Base-by-base conservation (phyloP, 1,284 basidiomycete genomes). In the Ceratobasidium sp. region DNA sequence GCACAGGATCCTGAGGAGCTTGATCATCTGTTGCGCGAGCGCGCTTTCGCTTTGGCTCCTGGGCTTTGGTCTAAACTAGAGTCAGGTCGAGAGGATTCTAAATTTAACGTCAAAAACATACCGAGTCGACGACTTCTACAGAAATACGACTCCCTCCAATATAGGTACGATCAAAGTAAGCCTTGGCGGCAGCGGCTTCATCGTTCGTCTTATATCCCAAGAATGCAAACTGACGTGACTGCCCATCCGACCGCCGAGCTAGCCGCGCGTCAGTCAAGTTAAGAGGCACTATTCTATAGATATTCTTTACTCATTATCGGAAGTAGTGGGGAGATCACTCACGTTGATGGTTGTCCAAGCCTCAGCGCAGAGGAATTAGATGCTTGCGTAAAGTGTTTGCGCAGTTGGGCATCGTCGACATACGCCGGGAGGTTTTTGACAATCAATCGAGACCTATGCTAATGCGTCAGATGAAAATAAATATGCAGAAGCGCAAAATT, bases 141-240 rank as follows among this genome's bases (percentile, higher is more conserved):
- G 86, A 90, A 78, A 98, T 91, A 81, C 93, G 88, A 48, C 91
- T 88, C 50, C 93, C 90, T 78, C 92, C 92, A 68, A 96, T 86
- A 84, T 92, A 99, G 0, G 93, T 95, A 46, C 90, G 89, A 83
- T 98, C 90, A 82, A 96, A 98, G 92, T 94, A 99, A 62, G 92
- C 89, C 83, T 90, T 90, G 0, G 94, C 96, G 18, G 88, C 88
- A 14, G 86, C 80, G 0, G 97, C 97, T 80, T 98, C 94, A 14
- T 89, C 87, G 50, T 93, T 89, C 0, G 91, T 90, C 84, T 94
- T 95, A 87, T 92, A 99, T 0, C 97, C 97, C 7, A 98, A 89
- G 83, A 99, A 99, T 0, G 94, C 97, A 83, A 99, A 97, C 48
- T 95, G 88, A 4, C 97, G 89, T 2, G 93, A 93, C 0, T 91